Percentiles rank a stretch among this genome's conserved stretches.
phyloP scores from a whole-genome alignment of 495 filamentous ascomycete species.

The Podospora conica region DNA sequence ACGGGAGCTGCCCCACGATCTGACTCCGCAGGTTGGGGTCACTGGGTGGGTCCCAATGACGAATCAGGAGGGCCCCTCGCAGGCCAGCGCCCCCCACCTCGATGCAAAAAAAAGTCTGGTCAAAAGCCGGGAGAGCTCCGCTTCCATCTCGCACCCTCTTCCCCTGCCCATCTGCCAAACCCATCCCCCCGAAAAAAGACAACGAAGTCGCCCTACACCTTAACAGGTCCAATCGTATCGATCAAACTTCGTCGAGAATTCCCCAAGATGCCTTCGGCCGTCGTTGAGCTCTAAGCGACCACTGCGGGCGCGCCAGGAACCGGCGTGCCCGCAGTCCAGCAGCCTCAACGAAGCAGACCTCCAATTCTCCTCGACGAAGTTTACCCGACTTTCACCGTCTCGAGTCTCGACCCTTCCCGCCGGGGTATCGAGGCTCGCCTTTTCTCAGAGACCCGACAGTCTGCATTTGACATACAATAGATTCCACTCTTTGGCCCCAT shows the following conservation, averaged over 20 bases:
- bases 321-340: slow-evolving; percentile 62
- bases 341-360: slow-evolving; percentile 70
- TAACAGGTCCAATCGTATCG: slow-evolving; percentile 34
- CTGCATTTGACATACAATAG: slow-evolving; percentile 30
- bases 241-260: slow-evolving; percentile 72
- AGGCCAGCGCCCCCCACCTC: slow-evolving; percentile 16
- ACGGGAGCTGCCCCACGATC: slow-evolving; percentile 18
- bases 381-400: slow-evolving; percentile 43
- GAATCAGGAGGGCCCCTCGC: neutral
- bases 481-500: slow-evolving; percentile 19
- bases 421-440: slow-evolving; percentile 2
- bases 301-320: slow-evolving; percentile 60
- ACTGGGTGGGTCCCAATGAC: slow-evolving; percentile 4
- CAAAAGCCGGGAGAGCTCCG: slow-evolving; percentile 31
- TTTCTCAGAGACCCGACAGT: slow-evolving; percentile 15
- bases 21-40: neutral
- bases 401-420: slow-evolving; percentile 23
- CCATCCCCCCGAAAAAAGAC: slow-evolving; percentile 45
- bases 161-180: slow-evolving; percentile 32
- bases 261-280: slow-evolving; percentile 68
- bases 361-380: slow-evolving; percentile 71
- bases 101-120: slow-evolving; percentile 31
- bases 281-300: slow-evolving; percentile 92
- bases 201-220: slow-evolving; percentile 60
- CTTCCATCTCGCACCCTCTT: slow-evolving; percentile 24